Evolutionary conservation across 2,329 filamentous ascomycete genomes (phyloP), one percentile per base, ranked within the genome.

Genomic region (Fusarium xyrophilum): DNA sequence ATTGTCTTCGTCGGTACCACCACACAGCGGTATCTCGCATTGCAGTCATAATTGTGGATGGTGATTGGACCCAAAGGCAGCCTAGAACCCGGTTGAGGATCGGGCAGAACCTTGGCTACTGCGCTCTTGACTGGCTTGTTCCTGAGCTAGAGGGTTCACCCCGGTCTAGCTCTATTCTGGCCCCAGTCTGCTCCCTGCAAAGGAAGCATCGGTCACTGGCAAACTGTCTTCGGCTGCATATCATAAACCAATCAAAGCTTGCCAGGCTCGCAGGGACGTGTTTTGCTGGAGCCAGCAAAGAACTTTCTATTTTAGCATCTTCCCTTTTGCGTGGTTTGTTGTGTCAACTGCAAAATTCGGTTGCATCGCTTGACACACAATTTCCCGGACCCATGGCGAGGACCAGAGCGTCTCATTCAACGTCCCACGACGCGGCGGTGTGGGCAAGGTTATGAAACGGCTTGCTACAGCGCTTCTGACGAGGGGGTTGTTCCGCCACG

Each of bases 71-170:
- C 51, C 40, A 43, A 40, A 28, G 5, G 32, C 32, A 54, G 63
- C 38, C 51, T 40, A 39, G 35, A 67, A 51, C 64, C 72, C 53
- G 56, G 69, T 46, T 59, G 57, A 63, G 69, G 61, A 72, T 73
- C 72, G 56, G 54, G 53, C 50, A 63, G 48, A 60, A 25, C 58
- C 57, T 55, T 54, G 52, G 36, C 56, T 52, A 38, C 72, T 74
- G 71, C 65, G 65, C 30, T 60, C 70, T 66, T 72, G 43, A 73
- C 62, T 74, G 72, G 72, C 38, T 56, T 68, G 73, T 74, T 60
- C 73, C 73, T 74, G 67, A 57, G 56, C 70, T 59, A 71, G 52
- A 63, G 59, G 52, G 56, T 40, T 55, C 32, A 68, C 56, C 68
- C 70, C 51, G 53, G 70, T 56, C 60, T 53, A 60, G 60, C 39